Evolutionary conservation across 2,329 filamentous ascomycete species (phyloP), one percentile per base, ranked within the genome.

Genomic region (Talaromyces rugulosus): DNA sequence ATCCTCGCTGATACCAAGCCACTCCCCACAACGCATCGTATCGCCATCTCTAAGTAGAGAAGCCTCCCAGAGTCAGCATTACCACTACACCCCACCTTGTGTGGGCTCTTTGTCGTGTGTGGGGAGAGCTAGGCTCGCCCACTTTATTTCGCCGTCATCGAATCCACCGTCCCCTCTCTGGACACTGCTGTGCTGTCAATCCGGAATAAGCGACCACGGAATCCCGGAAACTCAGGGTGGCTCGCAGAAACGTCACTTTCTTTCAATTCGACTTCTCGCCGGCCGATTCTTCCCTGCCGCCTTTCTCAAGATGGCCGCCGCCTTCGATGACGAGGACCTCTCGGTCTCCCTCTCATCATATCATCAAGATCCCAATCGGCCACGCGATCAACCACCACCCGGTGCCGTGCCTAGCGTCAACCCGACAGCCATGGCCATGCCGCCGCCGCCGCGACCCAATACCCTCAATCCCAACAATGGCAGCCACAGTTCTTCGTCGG

Each of bases 271-370:
- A 31, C n/a, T 50, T 56, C 44, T 27, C 11, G 8, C 44, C 23
- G 44, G 44, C 44, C 44, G 16, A 34, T 58, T 36, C 56, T 53
- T 34, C 60, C 36, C 50, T 14, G 44, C 55, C 51, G 47, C 36
- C 62, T 31, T 40, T 36, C 30, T 54, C 23, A 62, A 59, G 59
- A 77, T 77, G 74, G 74, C 74, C 61, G 73, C 74, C 64, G 74
- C 74, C 69, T 90, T 90, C 75, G 89, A 93, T 74, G 89, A 92
- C 75, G 90, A 92, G 80, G 90, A 93, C 80, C 87, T 93, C 67
- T 90, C 89, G 77, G 90, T 93, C 75, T 89, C 89, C 69, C 81
- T 92, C 67, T 68, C 71, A 59, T 62, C 72, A 59, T 67, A 70
- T 64, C 71, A 72, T 59, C 70, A 66, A 59, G 69, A 72, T 66